Evolutionary conservation across 495 filamentous ascomycete genomes (phyloP).

Genomic region (Lepraria neglecta): DNA sequence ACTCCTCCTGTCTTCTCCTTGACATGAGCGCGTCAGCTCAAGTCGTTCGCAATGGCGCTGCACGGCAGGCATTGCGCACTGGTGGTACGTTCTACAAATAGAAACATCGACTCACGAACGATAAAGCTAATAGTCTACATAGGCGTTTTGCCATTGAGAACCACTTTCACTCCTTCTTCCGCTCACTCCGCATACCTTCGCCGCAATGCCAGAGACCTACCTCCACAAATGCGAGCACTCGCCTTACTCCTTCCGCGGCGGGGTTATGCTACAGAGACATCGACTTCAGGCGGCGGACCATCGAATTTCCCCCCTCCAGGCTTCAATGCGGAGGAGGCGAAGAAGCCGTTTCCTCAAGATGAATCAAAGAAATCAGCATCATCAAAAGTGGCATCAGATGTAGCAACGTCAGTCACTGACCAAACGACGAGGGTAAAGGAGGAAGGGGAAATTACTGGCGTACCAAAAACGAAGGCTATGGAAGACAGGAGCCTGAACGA

Average conservation of each 20-base stretch:
- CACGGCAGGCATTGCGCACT: slow-evolving; percentile 48
- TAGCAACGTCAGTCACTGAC: slow-evolving; percentile 30
- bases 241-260: slow-evolving; percentile 61
- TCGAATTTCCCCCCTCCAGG: slow-evolving; percentile 75
- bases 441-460: slow-evolving; percentile 35
- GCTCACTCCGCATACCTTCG: slow-evolving; percentile 48
- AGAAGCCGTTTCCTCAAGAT: slow-evolving; percentile 67
- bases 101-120: slow-evolving; percentile 1
- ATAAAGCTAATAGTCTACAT: slow-evolving; percentile 19
- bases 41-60: slow-evolving; percentile 52
- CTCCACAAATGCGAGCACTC: slow-evolving; percentile 55
- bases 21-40: slow-evolving; percentile 57
- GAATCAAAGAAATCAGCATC: slow-evolving; percentile 25
- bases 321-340: slow-evolving; percentile 85
- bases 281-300: slow-evolving; percentile 50
- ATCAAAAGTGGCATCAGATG: slow-evolving; percentile 31
- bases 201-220: slow-evolving; percentile 50
- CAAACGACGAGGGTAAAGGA: slow-evolving; percentile 23
- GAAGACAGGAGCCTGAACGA: slow-evolving; percentile 43
- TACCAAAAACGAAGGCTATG: slow-evolving; percentile 40
- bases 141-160: slow-evolving; percentile 38
- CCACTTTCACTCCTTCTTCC: slow-evolving; percentile 30
- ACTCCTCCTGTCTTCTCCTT: not conserved
- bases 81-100: slow-evolving; percentile 33
- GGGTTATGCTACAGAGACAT: slow-evolving; percentile 65